These are phyloP conservation scores for Mucor racemosus DNA, from an alignment of 371 early-diverging fungal species.

Conservation along the genomic window DNA sequence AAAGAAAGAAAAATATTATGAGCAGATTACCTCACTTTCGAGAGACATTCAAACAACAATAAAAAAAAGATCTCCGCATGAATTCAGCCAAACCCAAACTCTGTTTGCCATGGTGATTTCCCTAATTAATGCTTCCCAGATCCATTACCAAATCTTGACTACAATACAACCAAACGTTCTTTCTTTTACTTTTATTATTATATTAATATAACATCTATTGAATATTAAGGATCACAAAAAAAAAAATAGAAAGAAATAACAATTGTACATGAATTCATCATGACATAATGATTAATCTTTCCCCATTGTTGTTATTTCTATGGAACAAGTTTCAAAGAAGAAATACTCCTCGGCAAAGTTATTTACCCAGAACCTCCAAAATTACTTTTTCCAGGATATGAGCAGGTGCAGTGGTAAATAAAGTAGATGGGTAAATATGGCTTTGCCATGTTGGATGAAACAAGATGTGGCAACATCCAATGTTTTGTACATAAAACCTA, in stretches of 20 bases:
- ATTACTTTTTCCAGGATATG: slow-evolving; percentile 57
- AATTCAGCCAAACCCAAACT: not conserved
- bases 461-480: slow-evolving; percentile 85
- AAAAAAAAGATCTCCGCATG: slow-evolving; percentile 12
- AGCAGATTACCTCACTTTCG: not conserved
- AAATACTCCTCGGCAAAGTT: not conserved
- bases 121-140: not conserved
- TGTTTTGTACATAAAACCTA: slow-evolving; percentile 73
- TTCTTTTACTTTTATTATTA: not conserved
- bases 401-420: slow-evolving; percentile 84
- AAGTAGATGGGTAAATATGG: slow-evolving; percentile 83
- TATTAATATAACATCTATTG: not conserved
- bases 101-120: slow-evolving; percentile 1
- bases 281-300: slow-evolving; percentile 1
- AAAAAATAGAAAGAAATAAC: not conserved
- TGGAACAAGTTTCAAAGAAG: slow-evolving; percentile 1
- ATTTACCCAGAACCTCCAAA: slow-evolving; percentile 23
- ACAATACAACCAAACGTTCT: not conserved
- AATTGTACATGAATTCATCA: not conserved
- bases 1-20: not conserved
- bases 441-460: slow-evolving; percentile 89
- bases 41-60: slow-evolving; percentile 4
- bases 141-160: not conserved
- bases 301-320: too few species aligned
- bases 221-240: not conserved